Conservation (phyloP, 768 basidiomycete genomes). For the Naganishia onofrii region DNA sequence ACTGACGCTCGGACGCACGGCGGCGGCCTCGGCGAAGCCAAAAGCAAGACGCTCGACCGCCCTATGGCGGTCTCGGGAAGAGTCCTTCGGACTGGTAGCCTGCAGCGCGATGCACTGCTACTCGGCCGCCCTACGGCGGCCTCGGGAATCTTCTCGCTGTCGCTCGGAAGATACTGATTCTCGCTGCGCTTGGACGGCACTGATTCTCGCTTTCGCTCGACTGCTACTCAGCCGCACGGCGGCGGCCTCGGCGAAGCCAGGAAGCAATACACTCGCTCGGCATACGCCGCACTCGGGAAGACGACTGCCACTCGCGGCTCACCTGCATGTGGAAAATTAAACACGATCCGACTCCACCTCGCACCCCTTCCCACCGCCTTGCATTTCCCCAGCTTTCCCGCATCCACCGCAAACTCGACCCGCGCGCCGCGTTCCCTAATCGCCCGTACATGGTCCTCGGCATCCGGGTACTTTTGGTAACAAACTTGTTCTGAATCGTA, state of each 20-base stretch:
- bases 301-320: no score
- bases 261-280: no score
- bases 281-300: no score
- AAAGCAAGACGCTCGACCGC: no score
- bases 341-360: conserved; percentile 75
- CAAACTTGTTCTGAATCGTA: conserved; percentile 77
- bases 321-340: conserved; percentile 98
- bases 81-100: no score
- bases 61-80: no score
- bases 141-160: no score
- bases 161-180: no score
- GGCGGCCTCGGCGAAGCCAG: neutral
- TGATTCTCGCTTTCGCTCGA: no score
- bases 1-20: conserved; percentile 1
- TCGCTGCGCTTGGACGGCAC: no score
- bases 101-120: no score
- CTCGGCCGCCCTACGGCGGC: no score
- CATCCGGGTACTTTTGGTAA: conserved; percentile 73
- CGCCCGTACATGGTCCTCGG: conserved; percentile 60
- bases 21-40: neutral
- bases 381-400: conserved; percentile 67
- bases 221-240: neutral
- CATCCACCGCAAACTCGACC: conserved; percentile 80
- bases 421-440: conserved; percentile 64
- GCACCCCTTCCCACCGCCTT: conserved; percentile 17